phyloP scores from a whole-genome alignment of 164 flowering plant genomes.

The Umbilicus rupestris region DNA sequence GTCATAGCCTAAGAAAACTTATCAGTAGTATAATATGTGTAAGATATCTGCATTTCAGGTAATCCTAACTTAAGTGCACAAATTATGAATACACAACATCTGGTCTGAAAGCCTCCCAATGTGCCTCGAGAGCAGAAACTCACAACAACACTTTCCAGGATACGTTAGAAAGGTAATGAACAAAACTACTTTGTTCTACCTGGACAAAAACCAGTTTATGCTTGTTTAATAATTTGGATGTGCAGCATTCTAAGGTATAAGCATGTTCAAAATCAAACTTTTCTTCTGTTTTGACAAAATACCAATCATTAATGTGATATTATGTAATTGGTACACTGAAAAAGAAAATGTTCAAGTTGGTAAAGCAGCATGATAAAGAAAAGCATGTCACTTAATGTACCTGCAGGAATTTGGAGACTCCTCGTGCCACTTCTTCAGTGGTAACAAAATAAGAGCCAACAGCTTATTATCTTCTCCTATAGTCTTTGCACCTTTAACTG shows the following conservation, averaged over 20 bases:
- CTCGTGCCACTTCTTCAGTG: slow-evolving; percentile 49
- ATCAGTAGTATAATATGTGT: background rate
- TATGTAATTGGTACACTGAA: background rate
- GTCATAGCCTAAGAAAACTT: background rate
- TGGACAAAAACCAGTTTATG: background rate
- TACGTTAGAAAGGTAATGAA: background rate
- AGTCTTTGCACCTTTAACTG: slow-evolving; percentile 71
- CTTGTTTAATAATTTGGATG: background rate
- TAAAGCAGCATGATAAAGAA: background rate
- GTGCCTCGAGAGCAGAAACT: no score
- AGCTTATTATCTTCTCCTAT: slow-evolving; percentile 77
- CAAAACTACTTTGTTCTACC: no score
- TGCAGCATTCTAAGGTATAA: background rate
- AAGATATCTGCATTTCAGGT: background rate
- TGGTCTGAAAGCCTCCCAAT: no score
- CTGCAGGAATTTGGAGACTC: slow-evolving; percentile 34
- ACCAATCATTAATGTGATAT: background rate
- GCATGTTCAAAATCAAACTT: background rate
- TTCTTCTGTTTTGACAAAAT: background rate
- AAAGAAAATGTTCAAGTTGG: background rate
- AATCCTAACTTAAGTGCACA: background rate
- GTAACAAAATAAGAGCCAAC: slow-evolving; percentile 42
- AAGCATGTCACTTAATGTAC: slow-evolving; percentile 23
- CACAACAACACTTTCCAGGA: background rate
- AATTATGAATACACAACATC: background rate